phyloP scores from a whole-genome alignment of 2,329 filamentous ascomycete genomes.

The Monilinia fructicola region DNA sequence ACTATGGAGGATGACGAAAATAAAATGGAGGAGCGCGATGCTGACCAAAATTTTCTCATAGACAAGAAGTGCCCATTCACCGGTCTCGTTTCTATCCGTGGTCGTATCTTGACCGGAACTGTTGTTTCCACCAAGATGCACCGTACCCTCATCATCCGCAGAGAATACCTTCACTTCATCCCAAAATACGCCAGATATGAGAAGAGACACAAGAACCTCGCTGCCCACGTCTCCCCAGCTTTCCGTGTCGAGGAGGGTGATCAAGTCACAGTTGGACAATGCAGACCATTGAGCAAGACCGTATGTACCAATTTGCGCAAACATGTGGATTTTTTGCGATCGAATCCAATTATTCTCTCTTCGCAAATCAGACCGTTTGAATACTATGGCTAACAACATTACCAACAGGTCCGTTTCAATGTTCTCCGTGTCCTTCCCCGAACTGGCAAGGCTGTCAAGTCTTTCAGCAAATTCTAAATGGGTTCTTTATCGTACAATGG shows the following conservation, averaged over 20 bases:
- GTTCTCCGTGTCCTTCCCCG: slow-evolving; percentile 97
- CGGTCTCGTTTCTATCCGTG: slow-evolving; percentile 97
- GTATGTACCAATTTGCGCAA: slow-evolving; percentile 58
- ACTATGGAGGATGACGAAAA: slow-evolving; percentile 14
- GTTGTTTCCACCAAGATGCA: slow-evolving; percentile 99
- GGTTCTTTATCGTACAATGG: slow-evolving; percentile 33
- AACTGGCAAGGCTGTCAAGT: slow-evolving; percentile 96
- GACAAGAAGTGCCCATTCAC: slow-evolving; percentile 99
- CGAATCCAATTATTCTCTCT: not conserved
- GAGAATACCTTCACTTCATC: slow-evolving; percentile 99
- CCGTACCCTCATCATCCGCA: slow-evolving; percentile 98
- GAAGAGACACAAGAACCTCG: slow-evolving; percentile 99
- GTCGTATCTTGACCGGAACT: slow-evolving; percentile 98
- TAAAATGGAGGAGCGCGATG: slow-evolving; percentile 21
- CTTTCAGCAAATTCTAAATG: slow-evolving; percentile 96
- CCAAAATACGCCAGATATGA: slow-evolving; percentile 99
- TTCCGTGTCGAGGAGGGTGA: slow-evolving; percentile 99
- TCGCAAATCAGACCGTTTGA: not conserved
- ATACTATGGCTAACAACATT: not conserved
- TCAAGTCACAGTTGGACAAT: slow-evolving; percentile 98
- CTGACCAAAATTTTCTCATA: slow-evolving; percentile 45
- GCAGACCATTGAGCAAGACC: slow-evolving; percentile 98
- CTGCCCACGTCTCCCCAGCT: slow-evolving; percentile 96
- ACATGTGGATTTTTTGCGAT: not conserved
- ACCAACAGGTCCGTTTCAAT: slow-evolving; percentile 89